These are phyloP conservation scores for Claviceps arundinis DNA, from an alignment of 2,329 filamentous ascomycete genomes.

Conservation along the genomic window DNA sequence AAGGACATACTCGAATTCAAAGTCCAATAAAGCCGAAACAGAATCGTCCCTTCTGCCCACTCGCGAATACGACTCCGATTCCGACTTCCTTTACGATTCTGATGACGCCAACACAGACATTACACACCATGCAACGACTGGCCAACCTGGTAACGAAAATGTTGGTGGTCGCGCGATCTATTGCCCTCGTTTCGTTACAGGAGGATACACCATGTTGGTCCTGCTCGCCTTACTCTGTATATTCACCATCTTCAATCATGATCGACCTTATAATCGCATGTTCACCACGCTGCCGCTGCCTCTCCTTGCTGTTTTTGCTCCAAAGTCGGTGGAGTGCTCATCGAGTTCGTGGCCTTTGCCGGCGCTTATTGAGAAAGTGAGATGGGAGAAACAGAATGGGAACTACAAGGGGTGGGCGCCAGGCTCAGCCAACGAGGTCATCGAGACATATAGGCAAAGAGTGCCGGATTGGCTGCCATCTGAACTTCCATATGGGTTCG, in stretches of 20 bases:
- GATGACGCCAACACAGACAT: constrained; percentile 1
- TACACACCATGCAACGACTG: neutral
- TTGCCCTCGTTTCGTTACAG: constrained; percentile 7
- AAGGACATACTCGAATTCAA: neutral
- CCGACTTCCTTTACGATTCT: constrained; percentile 5
- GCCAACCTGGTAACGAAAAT: neutral
- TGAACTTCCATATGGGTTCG: constrained; percentile 15
- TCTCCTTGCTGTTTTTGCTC: constrained; percentile 16
- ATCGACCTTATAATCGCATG: constrained; percentile 19
- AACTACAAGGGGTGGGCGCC: constrained; percentile 23
- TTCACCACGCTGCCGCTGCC: constrained; percentile 19
- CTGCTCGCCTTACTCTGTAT: constrained; percentile 11
- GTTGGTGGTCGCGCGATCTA: constrained; percentile 7
- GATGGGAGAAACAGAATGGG: constrained; percentile 15
- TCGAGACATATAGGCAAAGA: constrained; percentile 13
- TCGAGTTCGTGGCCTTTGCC: constrained; percentile 19
- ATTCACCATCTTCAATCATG: constrained; percentile 14
- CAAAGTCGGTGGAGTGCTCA: constrained; percentile 14
- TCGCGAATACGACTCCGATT: constrained; percentile 1
- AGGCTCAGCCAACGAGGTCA: constrained; percentile 11
- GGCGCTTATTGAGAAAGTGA: constrained; percentile 12
- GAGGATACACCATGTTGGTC: constrained; percentile 9
- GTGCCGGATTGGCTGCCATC: constrained; percentile 17
- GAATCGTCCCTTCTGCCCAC: constrained; percentile 4
- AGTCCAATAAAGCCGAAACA: neutral